These are phyloP conservation scores for Shiraia bambusicola DNA, from an alignment of 2,329 filamentous ascomycete species.

Conservation along the genomic window DNA sequence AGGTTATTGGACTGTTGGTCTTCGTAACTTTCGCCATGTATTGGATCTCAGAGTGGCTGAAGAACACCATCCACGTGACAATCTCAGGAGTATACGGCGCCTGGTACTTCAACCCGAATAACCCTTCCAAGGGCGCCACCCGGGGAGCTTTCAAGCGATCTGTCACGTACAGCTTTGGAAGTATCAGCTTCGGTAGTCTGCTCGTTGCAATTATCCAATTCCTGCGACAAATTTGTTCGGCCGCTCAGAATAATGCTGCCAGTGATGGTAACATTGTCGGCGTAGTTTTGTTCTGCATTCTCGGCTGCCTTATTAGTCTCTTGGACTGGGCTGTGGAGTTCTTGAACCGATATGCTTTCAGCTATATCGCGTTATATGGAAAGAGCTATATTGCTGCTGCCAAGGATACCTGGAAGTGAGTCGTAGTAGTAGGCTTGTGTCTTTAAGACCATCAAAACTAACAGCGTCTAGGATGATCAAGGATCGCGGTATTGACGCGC, in stretches of 20 bases:
- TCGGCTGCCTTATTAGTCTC: conserved; percentile 74
- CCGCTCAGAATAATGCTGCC: conserved; percentile 68
- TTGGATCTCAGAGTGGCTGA: conserved; percentile 91
- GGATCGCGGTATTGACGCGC: conserved; percentile 83
- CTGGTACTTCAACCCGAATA: conserved; percentile 80
- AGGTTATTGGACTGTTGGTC: conserved; percentile 79
- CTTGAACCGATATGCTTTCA: conserved; percentile 90
- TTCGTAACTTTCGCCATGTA: conserved; percentile 91
- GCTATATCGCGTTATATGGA: conserved; percentile 89
- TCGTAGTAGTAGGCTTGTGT: conserved; percentile 10
- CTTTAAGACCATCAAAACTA: conserved; percentile 9
- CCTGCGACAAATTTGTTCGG: conserved; percentile 75
- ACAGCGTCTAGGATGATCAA: conserved; percentile 69
- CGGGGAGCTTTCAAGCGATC: conserved; percentile 79
- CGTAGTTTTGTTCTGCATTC: conserved; percentile 68
- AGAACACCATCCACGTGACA: conserved; percentile 87
- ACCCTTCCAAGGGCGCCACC: conserved; percentile 75
- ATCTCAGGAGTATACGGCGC: conserved; percentile 87
- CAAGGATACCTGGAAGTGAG: conserved; percentile 78
- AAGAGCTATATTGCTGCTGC: conserved; percentile 83
- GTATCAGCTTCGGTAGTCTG: conserved; percentile 82
- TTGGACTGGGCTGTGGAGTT: conserved; percentile 86
- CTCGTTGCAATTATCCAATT: conserved; percentile 86
- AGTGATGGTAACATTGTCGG: conserved; percentile 69
- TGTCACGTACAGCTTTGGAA: conserved; percentile 89